Evolutionary conservation across 768 basidiomycete species (phyloP).

Genomic region (Lactarius quietus): DNA sequence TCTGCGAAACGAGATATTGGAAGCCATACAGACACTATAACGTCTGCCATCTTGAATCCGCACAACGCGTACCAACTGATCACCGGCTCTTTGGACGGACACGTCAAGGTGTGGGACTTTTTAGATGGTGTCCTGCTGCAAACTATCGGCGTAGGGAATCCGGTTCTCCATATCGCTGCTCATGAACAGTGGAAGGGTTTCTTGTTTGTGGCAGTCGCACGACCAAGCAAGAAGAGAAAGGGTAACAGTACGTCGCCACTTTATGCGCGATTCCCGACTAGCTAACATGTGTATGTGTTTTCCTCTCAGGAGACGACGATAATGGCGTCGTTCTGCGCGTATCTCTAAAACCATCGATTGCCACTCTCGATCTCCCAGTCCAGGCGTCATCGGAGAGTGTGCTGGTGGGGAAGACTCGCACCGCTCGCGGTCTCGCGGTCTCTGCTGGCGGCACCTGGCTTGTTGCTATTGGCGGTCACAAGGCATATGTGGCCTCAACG

Average conservation of each 20-base stretch:
- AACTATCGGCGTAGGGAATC: constrained; percentile 66
- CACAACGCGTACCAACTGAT: constrained; percentile 87
- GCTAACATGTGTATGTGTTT: not conserved
- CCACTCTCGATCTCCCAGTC: constrained; percentile 38
- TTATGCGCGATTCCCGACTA: not conserved
- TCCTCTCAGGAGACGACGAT: constrained; percentile 25
- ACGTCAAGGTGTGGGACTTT: constrained; percentile 91
- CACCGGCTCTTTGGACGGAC: constrained; percentile 81
- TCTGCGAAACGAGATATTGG: constrained; percentile 44
- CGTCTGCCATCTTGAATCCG: constrained; percentile 74
- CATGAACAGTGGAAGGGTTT: constrained; percentile 65
- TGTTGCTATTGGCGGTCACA: constrained; percentile 67
- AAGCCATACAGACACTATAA: constrained; percentile 54
- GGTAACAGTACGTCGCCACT: constrained; percentile 29
- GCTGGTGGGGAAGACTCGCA: constrained; percentile 63
- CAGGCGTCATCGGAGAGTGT: constrained; percentile 50
- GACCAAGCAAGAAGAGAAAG: constrained; percentile 44
- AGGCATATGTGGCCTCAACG: constrained; percentile 68
- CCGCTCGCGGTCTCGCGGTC: constrained; percentile 59
- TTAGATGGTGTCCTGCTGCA: constrained; percentile 77
- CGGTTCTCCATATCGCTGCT: constrained; percentile 67
- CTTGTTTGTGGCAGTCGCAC: constrained; percentile 66
- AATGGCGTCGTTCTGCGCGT: constrained; percentile 60
- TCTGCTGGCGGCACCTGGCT: constrained; percentile 79
- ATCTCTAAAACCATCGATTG: constrained; percentile 49